A percentile compares a stretch with the other conserved stretches of the same genome.
Conservation (phyloP, 2,329 filamentous ascomycete genomes). For the Beauveria australis region DNA sequence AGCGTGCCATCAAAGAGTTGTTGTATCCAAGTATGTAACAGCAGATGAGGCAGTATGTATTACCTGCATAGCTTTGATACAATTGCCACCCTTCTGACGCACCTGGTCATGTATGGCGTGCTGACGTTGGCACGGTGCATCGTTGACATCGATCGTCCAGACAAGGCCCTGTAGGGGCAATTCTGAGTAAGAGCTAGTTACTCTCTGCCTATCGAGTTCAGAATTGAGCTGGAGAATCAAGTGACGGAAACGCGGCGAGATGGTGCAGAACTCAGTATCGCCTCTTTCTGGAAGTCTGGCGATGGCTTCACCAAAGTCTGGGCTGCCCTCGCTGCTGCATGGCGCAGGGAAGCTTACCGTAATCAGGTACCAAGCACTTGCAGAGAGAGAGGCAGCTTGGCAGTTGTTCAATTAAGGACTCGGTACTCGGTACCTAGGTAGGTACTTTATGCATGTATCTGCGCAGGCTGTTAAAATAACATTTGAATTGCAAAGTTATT, state of each 20-base stretch:
- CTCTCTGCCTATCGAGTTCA: background rate
- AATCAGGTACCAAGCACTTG: background rate
- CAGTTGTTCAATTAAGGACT: too few relatives aligned
- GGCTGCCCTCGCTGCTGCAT: too few relatives aligned
- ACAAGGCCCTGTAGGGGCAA: background rate
- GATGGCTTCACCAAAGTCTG: background rate
- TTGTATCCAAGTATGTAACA: background rate
- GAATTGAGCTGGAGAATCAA: background rate
- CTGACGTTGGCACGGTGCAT: slow-evolving; percentile 4
- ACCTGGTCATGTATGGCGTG: background rate
- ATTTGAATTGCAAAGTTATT: too few relatives aligned
- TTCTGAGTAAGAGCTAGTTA: slow-evolving; percentile 1
- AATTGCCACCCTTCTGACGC: too few relatives aligned
- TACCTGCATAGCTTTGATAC: too few relatives aligned
- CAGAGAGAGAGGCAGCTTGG: too few relatives aligned
- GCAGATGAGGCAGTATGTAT: background rate
- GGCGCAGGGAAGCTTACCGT: background rate
- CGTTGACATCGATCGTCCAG: background rate
- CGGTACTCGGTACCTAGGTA: too few relatives aligned
- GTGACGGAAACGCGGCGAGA: background rate
- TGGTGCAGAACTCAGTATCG: too few relatives aligned
- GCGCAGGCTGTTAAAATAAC: too few relatives aligned
- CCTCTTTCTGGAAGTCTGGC: background rate
- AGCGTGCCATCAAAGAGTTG: background rate
- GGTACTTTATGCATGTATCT: too few relatives aligned